Conservation (phyloP, 2,329 filamentous ascomycete genomes). For the Xylaria sp. region DNA sequence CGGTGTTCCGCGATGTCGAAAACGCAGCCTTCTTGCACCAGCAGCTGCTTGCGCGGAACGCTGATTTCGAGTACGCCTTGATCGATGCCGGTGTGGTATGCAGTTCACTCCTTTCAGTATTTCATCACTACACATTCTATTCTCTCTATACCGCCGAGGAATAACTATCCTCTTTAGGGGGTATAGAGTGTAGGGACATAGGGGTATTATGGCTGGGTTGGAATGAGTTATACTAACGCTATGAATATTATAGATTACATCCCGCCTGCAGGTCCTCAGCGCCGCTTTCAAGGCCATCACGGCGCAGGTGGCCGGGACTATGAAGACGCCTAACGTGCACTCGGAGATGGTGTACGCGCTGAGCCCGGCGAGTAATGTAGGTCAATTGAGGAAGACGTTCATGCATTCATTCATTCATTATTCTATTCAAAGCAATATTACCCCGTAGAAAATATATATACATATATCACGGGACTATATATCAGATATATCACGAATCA, state of each 20-base stretch:
- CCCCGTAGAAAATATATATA: too few species aligned
- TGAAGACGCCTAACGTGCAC: slow-evolving; percentile 87
- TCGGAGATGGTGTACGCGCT: slow-evolving; percentile 87
- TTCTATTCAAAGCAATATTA: background rate
- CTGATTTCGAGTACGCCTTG: slow-evolving; percentile 91
- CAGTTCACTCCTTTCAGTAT: background rate
- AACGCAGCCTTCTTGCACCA: slow-evolving; percentile 83
- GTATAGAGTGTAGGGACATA: background rate
- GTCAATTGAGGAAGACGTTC: slow-evolving; percentile 35
- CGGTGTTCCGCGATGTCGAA: slow-evolving; percentile 78
- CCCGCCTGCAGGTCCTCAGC: slow-evolving; percentile 76
- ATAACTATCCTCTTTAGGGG: background rate
- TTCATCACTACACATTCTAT: background rate
- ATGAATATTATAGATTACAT: slow-evolving; percentile 67
- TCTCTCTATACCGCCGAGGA: too few species aligned
- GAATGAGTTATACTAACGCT: background rate
- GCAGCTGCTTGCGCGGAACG: slow-evolving; percentile 86
- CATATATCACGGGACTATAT: background rate
- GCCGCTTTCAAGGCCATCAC: slow-evolving; percentile 83
- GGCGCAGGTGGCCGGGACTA: slow-evolving; percentile 66
- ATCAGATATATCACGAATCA: background rate
- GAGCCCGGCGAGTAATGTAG: slow-evolving; percentile 83
- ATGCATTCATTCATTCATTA: background rate
- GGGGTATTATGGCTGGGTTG: too few species aligned
- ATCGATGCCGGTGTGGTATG: slow-evolving; percentile 84